Percentiles rank a stretch among this genome's conserved stretches.
Evolutionary conservation across 2,329 filamentous ascomycete genomes (phyloP).

Genomic region (Penicillium hesseltinei): DNA sequence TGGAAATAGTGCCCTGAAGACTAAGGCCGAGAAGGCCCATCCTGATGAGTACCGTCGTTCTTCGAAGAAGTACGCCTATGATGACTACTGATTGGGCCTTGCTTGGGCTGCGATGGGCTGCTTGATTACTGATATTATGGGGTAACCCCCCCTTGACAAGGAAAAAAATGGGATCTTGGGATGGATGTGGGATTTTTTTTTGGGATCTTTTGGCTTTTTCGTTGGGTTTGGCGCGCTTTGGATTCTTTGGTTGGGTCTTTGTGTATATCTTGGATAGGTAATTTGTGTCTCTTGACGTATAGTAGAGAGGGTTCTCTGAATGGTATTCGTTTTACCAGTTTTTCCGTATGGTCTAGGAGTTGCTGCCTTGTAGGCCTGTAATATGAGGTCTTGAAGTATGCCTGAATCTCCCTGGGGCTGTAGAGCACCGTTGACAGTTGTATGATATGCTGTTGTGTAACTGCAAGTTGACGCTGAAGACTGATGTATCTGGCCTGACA

Average conservation of each 20-base stretch:
- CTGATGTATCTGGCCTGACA: background rate
- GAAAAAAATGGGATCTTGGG: conserved; percentile 20
- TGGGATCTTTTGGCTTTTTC: background rate
- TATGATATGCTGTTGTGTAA: background rate
- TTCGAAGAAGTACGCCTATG: conserved; percentile 42
- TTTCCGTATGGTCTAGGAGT: background rate
- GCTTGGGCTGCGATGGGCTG: background rate
- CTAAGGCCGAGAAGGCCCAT: conserved; percentile 43
- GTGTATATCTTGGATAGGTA: conserved; percentile 16
- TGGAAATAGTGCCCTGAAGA: conserved; percentile 36
- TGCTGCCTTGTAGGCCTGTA: background rate
- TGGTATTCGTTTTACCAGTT: conserved; percentile 16
- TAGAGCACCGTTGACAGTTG: background rate
- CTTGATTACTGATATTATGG: conserved; percentile 21
- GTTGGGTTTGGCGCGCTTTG: conserved; percentile 16
- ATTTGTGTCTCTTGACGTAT: conserved; percentile 1
- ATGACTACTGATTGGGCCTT: conserved; percentile 29
- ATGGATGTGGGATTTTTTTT: conserved; percentile 7
- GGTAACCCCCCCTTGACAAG: background rate
- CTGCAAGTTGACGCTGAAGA: background rate
- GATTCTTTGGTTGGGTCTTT: conserved; percentile 14
- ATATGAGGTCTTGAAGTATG: background rate
- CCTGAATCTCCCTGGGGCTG: background rate
- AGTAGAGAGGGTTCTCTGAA: conserved; percentile 5
- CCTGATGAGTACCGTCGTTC: conserved; percentile 47